Evolutionary conservation across 2,329 filamentous ascomycete genomes (phyloP).

Genomic region (Neurospora sp.): DNA sequence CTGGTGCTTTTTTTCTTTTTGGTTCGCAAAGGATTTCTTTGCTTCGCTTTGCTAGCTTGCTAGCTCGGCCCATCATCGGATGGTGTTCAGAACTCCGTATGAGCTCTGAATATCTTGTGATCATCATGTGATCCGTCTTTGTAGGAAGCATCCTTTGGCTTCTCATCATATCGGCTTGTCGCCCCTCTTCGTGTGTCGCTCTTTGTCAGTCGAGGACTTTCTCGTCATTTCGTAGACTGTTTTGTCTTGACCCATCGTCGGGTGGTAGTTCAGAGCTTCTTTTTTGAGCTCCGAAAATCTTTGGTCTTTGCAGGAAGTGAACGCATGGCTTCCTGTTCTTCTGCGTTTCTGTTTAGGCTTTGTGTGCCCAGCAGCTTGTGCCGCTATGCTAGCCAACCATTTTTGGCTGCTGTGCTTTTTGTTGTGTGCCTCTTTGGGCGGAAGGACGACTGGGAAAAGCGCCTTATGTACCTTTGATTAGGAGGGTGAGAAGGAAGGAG

Average conservation of each 20-base stretch:
- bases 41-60: neutral
- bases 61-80: neutral
- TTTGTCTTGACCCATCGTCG: neutral
- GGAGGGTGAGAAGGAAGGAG: neutral
- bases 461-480: neutral
- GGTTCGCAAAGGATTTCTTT: neutral
- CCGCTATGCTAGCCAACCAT: neutral
- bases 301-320: neutral
- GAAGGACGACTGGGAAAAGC: neutral
- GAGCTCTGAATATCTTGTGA: neutral
- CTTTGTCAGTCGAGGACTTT: neutral
- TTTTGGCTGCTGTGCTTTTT: neutral
- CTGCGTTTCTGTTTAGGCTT: neutral
- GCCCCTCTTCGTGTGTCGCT: neutral
- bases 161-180: neutral
- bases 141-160: neutral
- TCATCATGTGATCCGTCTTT: neutral
- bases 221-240: neutral
- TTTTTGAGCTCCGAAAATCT: neutral
- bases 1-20: neutral
- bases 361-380: neutral
- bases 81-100: neutral
- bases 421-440: neutral
- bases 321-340: neutral
- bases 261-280: neutral